phyloP scores from a whole-genome alignment of 2,329 filamentous ascomycete genomes.

The Botrytis medusae region DNA sequence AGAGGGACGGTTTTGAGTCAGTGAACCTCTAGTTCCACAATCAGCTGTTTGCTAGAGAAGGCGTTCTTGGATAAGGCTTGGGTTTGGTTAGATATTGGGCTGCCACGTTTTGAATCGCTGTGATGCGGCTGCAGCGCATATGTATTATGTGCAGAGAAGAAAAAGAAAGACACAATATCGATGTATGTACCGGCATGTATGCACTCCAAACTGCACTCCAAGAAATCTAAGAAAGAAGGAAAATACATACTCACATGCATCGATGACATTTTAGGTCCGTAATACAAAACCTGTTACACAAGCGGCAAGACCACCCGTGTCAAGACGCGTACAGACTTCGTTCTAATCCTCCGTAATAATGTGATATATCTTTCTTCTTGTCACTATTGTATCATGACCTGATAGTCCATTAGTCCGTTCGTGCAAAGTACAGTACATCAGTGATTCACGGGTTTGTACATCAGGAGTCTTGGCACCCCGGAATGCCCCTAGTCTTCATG shows the following conservation, averaged over 20 bases:
- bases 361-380: background rate
- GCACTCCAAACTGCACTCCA: background rate
- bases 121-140: background rate
- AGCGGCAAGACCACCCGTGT: background rate
- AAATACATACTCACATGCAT: background rate
- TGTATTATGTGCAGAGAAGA: background rate
- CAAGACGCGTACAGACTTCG: background rate
- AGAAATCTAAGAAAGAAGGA: background rate
- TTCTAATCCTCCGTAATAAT: background rate
- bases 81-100: background rate
- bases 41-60: background rate
- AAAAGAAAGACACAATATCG: background rate
- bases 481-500: background rate
- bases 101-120: background rate
- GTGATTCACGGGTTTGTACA: background rate
- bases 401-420: background rate
- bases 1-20: background rate
- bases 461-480: conserved; percentile 1
- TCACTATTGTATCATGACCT: background rate
- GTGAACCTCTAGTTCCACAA: background rate
- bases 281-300: background rate
- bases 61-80: background rate
- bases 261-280: background rate
- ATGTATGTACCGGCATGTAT: background rate
- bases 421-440: background rate